Conservation (phyloP, 192 early-diverging fungal species). For the Mortierella claussenii region DNA sequence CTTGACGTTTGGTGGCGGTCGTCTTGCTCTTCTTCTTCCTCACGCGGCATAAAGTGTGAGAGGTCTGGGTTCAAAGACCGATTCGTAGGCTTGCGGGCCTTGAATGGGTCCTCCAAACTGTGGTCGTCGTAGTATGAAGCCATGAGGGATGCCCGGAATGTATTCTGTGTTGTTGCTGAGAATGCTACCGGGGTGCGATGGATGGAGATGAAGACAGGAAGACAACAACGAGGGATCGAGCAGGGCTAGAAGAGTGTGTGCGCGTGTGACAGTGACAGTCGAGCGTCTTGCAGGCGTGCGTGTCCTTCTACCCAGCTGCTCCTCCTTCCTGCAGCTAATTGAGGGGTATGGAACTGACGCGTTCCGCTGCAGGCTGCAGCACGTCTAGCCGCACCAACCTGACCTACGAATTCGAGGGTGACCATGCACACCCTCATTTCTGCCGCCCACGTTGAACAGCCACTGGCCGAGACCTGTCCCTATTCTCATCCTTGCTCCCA, state of each 20-base stretch:
- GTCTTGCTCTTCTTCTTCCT: conserved; percentile 11
- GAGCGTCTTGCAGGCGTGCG: no score
- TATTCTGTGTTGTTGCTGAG: background rate
- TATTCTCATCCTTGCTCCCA: no score
- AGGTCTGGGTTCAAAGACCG: conserved; percentile 45
- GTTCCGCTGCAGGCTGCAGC: no score
- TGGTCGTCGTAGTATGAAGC: conserved; percentile 47
- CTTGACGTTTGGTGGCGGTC: background rate
- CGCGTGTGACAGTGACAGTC: no score
- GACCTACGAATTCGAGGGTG: no score
- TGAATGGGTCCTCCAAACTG: conserved; percentile 43
- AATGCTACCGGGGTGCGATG: background rate
- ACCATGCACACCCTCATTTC: no score
- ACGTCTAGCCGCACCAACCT: no score
- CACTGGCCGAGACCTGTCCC: no score
- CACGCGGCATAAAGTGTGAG: conserved; percentile 47
- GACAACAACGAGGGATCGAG: background rate
- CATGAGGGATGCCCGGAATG: no score
- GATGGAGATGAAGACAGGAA: background rate
- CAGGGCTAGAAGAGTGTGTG: no score
- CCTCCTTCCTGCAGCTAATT: background rate
- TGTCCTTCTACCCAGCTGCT: background rate
- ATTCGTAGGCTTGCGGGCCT: conserved; percentile 15
- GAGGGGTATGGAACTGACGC: conserved; percentile 7
- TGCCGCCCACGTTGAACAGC: no score